Conservation (phyloP, 805 yeast genomes). For the Yarrowia divulgata region DNA sequence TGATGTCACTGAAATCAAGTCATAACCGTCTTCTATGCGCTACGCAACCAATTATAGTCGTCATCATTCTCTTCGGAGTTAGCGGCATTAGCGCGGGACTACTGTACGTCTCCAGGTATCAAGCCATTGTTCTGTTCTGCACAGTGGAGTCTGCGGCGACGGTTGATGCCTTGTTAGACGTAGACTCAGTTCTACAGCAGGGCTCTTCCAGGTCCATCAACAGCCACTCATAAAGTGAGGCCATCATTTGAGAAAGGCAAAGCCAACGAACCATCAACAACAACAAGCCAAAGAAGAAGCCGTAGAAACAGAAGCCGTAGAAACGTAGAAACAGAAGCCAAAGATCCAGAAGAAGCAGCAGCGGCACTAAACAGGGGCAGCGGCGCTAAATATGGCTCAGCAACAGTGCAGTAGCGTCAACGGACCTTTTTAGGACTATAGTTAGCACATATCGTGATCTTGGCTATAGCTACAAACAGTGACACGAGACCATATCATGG, state of each 20-base stretch:
- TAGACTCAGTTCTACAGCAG: no score
- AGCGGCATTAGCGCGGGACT: not conserved
- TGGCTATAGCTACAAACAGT: not conserved
- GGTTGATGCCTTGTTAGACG: not conserved
- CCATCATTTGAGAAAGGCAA: not conserved
- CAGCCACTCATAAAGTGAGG: not conserved
- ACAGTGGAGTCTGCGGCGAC: constrained; percentile 12
- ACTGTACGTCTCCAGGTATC: not conserved
- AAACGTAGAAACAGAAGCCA: no score
- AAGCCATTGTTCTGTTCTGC: not conserved
- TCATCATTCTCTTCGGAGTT: constrained; percentile 5
- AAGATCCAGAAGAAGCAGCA: not conserved
- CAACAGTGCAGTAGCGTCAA: not conserved
- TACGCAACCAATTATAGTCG: not conserved
- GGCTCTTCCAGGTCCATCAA: no score
- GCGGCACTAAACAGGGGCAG: not conserved
- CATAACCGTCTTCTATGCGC: not conserved
- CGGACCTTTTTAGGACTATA: not conserved
- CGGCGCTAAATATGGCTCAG: not conserved
- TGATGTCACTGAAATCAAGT: not conserved
- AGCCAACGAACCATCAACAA: not conserved
- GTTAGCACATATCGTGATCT: not conserved
- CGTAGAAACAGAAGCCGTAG: no score
- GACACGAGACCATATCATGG: constrained; percentile 7
- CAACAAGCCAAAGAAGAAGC: not conserved